Evolutionary conservation across 257 asterid species (phyloP).

Genomic region (Plantago ovata): DNA sequence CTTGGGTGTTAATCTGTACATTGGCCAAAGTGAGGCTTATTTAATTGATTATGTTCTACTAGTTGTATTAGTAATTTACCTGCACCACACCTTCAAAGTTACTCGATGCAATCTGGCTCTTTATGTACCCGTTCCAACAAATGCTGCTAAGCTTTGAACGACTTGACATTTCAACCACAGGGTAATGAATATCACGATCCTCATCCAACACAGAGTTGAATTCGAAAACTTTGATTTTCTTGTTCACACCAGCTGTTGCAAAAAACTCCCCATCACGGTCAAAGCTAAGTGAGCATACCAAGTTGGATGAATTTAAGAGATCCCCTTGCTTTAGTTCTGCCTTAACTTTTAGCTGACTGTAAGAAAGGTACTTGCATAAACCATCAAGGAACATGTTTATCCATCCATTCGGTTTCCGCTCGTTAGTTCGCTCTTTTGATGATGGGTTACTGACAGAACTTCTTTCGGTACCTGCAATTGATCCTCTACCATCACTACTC

Average conservation of each 20-base stretch:
- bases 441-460: constrained; percentile 68
- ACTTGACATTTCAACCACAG: constrained; percentile 92
- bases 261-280: constrained; percentile 97
- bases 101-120: constrained; percentile 96
- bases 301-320: constrained; percentile 84
- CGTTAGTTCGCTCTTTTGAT: constrained; percentile 45
- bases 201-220: constrained; percentile 64
- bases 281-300: constrained; percentile 87
- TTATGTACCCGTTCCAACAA: constrained; percentile 94
- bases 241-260: constrained; percentile 98
- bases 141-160: constrained; percentile 92
- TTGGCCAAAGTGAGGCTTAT: not conserved
- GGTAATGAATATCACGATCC: constrained; percentile 88
- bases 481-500: constrained; percentile 49
- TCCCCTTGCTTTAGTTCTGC: constrained; percentile 97
- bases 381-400: constrained; percentile 78
- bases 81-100: constrained; percentile 98
- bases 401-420: constrained; percentile 57
- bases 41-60: too few species aligned
- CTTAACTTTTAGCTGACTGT: constrained; percentile 72
- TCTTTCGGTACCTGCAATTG: constrained; percentile 54
- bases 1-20: not conserved
- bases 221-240: constrained; percentile 91
- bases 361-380: constrained; percentile 70
- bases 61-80: constrained; percentile 30